Conservation (phyloP, 805 yeast genomes). For the Saccharomycopsis javanensis region DNA sequence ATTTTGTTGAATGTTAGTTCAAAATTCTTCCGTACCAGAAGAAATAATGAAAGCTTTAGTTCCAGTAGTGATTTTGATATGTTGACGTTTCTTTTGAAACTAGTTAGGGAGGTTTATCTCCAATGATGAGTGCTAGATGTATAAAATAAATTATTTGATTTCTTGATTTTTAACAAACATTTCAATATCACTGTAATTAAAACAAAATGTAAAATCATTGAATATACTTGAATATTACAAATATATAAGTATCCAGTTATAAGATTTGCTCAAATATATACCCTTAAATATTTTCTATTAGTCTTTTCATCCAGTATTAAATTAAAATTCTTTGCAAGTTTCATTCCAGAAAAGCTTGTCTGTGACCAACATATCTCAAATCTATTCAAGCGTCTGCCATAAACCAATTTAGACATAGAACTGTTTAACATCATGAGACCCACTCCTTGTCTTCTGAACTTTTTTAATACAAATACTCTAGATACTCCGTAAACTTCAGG, state of each 20-base stretch:
- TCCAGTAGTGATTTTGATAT: conserved; percentile 36
- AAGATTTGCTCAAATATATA: conserved; percentile 16
- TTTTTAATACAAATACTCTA: conserved; percentile 37
- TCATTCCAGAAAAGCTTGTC: conserved; percentile 57
- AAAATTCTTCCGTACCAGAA: conserved; percentile 31
- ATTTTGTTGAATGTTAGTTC: conserved; percentile 38
- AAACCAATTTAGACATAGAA: conserved; percentile 36
- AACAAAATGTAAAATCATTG: too few relatives aligned
- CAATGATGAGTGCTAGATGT: too few relatives aligned
- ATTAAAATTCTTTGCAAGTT: conserved; percentile 45
- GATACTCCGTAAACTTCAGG: conserved; percentile 34
- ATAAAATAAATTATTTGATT: too few relatives aligned
- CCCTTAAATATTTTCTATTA: conserved; percentile 11
- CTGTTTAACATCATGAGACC: conserved; percentile 37
- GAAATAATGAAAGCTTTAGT: conserved; percentile 22
- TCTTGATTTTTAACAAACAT: too few relatives aligned
- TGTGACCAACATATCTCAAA: conserved; percentile 58
- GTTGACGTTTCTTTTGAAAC: conserved; percentile 35
- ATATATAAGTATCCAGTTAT: not conserved
- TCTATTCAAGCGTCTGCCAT: conserved; percentile 37
- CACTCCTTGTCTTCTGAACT: conserved; percentile 41
- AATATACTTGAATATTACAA: not conserved
- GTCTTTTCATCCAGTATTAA: conserved; percentile 10
- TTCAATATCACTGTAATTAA: too few relatives aligned
- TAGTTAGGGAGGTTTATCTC: conserved; percentile 23